These are phyloP conservation scores for Pulveroboletus sp. DNA, from an alignment of 768 basidiomycete species.

Conservation along the genomic window DNA sequence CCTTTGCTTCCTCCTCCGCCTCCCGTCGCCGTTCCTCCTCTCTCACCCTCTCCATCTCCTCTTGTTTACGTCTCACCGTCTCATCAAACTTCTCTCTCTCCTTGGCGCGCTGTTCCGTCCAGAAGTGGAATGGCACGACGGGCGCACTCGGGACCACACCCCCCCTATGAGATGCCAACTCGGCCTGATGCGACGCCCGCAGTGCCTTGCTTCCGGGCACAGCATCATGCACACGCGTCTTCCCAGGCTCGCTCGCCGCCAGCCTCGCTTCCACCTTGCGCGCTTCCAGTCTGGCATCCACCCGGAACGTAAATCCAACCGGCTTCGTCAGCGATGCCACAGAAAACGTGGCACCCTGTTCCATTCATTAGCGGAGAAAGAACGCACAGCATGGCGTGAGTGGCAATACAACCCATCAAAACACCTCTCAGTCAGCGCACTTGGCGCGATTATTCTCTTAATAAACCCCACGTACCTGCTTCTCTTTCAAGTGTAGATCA, in stretches of 20 bases:
- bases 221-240: constrained; percentile 15
- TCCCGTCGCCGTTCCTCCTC: constrained; percentile 45
- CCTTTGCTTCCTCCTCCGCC: constrained; percentile 55
- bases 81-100: constrained; percentile 65
- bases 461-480: constrained; percentile 28
- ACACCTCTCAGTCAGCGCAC: constrained; percentile 23
- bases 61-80: constrained; percentile 51
- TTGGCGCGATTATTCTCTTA: constrained; percentile 18
- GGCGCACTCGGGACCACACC: constrained; percentile 38
- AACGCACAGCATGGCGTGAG: constrained; percentile 16
- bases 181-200: constrained; percentile 42
- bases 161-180: constrained; percentile 40
- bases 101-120: constrained; percentile 51
- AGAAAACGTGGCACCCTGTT: constrained; percentile 22
- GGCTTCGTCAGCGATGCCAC: constrained; percentile 40
- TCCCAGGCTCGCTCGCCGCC: constrained; percentile 24
- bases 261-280: constrained; percentile 38
- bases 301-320: constrained; percentile 48
- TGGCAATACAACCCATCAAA: neutral
- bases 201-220: constrained; percentile 54
- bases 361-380: constrained; percentile 6
- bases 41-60: constrained; percentile 41
- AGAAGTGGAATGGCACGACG: constrained; percentile 38
- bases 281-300: constrained; percentile 45
- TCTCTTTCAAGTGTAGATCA: constrained; percentile 24